Percentiles rank a stretch among this genome's conserved stretches.
Conservation (phyloP, 768 basidiomycete genomes). For the Exidia glandulosa region DNA sequence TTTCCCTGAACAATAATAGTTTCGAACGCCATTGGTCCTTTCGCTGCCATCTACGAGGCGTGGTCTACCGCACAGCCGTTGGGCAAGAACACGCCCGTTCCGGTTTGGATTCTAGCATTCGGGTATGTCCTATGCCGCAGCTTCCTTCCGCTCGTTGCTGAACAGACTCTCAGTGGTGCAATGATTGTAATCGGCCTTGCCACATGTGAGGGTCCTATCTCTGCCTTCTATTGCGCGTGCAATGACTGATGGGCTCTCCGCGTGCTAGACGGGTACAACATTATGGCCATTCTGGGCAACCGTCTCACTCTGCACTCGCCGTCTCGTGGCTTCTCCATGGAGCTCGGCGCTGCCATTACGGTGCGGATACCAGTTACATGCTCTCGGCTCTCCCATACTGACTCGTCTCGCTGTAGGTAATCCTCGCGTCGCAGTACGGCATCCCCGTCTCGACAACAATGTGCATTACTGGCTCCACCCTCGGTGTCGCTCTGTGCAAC, state of each 20-base stretch:
- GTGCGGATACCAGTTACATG: constrained; percentile 1
- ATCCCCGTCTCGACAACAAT: constrained; percentile 26
- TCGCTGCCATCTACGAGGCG: constrained; percentile 14
- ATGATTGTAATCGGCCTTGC: constrained; percentile 18
- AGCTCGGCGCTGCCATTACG: constrained; percentile 30
- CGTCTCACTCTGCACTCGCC: constrained; percentile 29
- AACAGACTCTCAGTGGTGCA: neutral
- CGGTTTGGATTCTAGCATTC: constrained; percentile 27
- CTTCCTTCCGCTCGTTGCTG: neutral
- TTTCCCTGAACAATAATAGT: constrained; percentile 10
- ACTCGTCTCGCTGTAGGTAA: constrained; percentile 12
- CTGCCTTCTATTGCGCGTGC: neutral
- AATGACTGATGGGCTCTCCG: neutral
- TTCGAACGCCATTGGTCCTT: constrained; percentile 5
- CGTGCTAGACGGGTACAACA: constrained; percentile 9
- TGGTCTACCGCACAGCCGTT: constrained; percentile 21
- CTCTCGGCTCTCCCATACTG: neutral
- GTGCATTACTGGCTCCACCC: constrained; percentile 25
- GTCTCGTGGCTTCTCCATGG: constrained; percentile 32
- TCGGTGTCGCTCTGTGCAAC: constrained; percentile 24
- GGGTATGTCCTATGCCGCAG: constrained; percentile 9
- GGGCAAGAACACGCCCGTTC: constrained; percentile 18
- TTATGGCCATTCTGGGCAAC: constrained; percentile 11
- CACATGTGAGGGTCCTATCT: constrained; percentile 7
- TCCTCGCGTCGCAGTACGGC: constrained; percentile 27